phyloP scores from a whole-genome alignment of 768 basidiomycete genomes.

The Russula emetica region DNA sequence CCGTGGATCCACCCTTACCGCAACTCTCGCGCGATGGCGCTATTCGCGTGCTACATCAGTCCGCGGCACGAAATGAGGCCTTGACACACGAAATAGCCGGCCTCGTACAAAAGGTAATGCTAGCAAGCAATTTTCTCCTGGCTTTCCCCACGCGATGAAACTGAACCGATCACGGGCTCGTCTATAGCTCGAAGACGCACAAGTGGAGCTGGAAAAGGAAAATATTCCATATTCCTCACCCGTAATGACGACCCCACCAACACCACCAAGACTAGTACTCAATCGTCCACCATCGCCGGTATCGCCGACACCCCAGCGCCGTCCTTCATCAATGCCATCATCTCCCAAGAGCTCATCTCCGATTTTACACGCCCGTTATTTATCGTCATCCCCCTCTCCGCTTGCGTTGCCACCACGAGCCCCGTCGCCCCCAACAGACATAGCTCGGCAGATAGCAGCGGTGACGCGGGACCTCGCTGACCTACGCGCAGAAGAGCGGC shows the following conservation, averaged over 20 bases:
- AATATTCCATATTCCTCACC: background rate
- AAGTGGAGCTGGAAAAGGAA: background rate
- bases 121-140: background rate
- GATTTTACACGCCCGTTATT: background rate
- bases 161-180: background rate
- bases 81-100: slow-evolving; percentile 20
- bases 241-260: background rate
- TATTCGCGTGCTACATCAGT: slow-evolving; percentile 23
- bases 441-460: slow-evolving; percentile 16
- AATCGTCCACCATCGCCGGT: background rate
- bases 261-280: background rate
- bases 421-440: background rate
- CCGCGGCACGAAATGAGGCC: slow-evolving; percentile 21
- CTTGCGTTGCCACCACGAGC: background rate
- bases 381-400: slow-evolving; percentile 1
- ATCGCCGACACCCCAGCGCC: slow-evolving; percentile 14
- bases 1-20: slow-evolving; percentile 1
- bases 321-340: background rate
- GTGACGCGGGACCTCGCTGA: slow-evolving; percentile 12
- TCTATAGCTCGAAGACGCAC: slow-evolving; percentile 21
- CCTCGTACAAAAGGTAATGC: slow-evolving; percentile 20
- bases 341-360: background rate
- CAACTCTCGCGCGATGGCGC: slow-evolving; percentile 24
- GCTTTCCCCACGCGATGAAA: background rate
- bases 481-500: slow-evolving; percentile 16